phyloP scores from a whole-genome alignment of 2,329 filamentous ascomycete genomes.

The Lachnellula occidentalis region DNA sequence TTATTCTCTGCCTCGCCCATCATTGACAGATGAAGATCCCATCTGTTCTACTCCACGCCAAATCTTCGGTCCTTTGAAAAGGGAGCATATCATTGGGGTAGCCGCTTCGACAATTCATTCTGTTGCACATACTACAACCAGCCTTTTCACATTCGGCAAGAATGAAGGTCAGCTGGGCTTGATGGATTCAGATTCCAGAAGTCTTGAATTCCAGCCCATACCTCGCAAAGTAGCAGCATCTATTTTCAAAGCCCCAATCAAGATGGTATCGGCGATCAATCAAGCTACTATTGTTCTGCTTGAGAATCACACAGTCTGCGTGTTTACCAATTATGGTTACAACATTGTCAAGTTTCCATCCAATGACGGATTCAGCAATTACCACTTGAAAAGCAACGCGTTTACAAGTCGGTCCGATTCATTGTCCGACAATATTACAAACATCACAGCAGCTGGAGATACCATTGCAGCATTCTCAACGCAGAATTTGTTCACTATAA shows the following conservation, averaged over 20 bases:
- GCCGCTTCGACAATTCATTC: conserved; percentile 91
- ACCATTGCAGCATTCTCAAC: conserved; percentile 83
- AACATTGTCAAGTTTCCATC: conserved; percentile 82
- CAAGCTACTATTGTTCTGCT: conserved; percentile 81
- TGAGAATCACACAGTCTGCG: conserved; percentile 81
- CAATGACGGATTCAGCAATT: conserved; percentile 63
- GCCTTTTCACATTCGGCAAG: conserved; percentile 89
- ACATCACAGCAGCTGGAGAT: conserved; percentile 79
- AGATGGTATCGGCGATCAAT: conserved; percentile 81
- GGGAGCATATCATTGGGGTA: conserved; percentile 73
- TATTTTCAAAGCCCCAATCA: conserved; percentile 65
- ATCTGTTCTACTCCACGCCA: conserved; percentile 78
- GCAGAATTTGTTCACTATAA: conserved; percentile 77
- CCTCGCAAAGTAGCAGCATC: conserved; percentile 87
- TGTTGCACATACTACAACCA: conserved; percentile 74
- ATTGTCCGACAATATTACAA: conserved; percentile 62
- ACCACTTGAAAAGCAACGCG: conserved; percentile 61
- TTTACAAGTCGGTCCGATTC: conserved; percentile 60
- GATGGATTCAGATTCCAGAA: conserved; percentile 91
- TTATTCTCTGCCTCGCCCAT: conserved; percentile 65
- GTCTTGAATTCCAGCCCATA: conserved; percentile 73
- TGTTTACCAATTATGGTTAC: conserved; percentile 95
- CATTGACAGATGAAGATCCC: conserved; percentile 71
- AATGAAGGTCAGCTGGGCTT: conserved; percentile 91
- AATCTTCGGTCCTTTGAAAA: conserved; percentile 86